These are phyloP conservation scores for Coniophora puteana DNA, from an alignment of 1,284 basidiomycete species.

Conservation along the genomic window DNA sequence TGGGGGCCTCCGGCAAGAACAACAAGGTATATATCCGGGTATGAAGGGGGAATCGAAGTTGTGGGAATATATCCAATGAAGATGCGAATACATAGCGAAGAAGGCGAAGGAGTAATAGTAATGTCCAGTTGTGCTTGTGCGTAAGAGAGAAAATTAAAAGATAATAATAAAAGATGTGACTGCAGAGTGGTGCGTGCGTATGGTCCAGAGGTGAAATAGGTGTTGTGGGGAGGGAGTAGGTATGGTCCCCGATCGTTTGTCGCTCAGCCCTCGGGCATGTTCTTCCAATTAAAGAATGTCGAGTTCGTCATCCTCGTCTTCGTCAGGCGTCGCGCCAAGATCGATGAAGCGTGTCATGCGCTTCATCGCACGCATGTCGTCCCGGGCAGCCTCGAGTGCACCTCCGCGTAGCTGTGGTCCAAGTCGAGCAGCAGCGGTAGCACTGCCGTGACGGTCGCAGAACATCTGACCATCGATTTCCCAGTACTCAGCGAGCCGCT, in stretches of 20 bases:
- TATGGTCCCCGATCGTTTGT: too few species aligned
- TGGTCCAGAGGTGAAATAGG: too few species aligned
- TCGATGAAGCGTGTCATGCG: slow-evolving; percentile 66
- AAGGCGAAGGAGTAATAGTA: too few species aligned
- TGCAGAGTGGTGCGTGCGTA: slow-evolving; percentile 2
- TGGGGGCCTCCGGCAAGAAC: slow-evolving; percentile 9
- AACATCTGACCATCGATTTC: slow-evolving; percentile 79
- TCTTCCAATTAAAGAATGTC: slow-evolving; percentile 28
- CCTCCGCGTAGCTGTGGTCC: slow-evolving; percentile 16
- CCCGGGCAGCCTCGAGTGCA: slow-evolving; percentile 25
- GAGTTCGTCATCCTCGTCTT: slow-evolving; percentile 12
- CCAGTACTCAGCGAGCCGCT: slow-evolving; percentile 76
- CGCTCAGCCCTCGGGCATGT: too few species aligned
- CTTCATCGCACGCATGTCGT: slow-evolving; percentile 51
- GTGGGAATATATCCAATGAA: slow-evolving; percentile 12
- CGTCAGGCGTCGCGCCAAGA: slow-evolving; percentile 30
- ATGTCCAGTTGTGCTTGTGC: too few species aligned
- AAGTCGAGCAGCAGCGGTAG: slow-evolving; percentile 17
- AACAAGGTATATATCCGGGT: slow-evolving; percentile 23
- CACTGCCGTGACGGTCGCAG: slow-evolving; percentile 71
- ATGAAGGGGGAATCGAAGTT: slow-evolving; percentile 12
- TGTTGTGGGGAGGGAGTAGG: not conserved
- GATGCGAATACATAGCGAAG: slow-evolving; percentile 18
- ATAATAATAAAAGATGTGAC: slow-evolving; percentile 15
- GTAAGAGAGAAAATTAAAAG: slow-evolving; percentile 6